Conservation (phyloP, 352 stramenopile species). For the Phytophthora citricola region DNA sequence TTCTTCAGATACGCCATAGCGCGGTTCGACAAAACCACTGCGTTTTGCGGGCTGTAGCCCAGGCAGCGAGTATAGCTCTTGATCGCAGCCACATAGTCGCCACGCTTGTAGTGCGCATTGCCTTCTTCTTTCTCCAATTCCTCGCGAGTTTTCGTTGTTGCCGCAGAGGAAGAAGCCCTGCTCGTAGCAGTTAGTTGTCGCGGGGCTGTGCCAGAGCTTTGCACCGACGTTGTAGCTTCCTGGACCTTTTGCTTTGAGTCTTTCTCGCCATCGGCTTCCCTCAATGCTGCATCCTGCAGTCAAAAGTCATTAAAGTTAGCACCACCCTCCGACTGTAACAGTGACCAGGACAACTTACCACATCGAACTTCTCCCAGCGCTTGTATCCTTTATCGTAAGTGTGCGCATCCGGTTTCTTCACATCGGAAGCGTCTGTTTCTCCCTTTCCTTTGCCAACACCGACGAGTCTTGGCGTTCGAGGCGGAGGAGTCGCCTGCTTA, state of each 20-base stretch:
- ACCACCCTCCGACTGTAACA: not conserved
- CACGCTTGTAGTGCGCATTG: slow-evolving; percentile 91
- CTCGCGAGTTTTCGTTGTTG: slow-evolving; percentile 44
- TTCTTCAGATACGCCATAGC: slow-evolving; percentile 93
- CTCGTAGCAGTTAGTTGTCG: slow-evolving; percentile 13
- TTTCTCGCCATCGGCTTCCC: slow-evolving; percentile 43
- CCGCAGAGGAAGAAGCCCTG: not conserved
- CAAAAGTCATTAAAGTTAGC: not conserved
- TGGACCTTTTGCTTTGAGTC: not conserved
- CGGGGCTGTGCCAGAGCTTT: not conserved
- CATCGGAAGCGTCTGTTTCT: not conserved
- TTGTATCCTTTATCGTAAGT: slow-evolving; percentile 92
- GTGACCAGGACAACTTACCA: slow-evolving; percentile 44
- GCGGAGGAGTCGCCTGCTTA: slow-evolving; percentile 22
- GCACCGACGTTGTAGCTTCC: not conserved
- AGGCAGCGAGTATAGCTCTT: slow-evolving; percentile 91
- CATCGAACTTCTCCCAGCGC: slow-evolving; percentile 91
- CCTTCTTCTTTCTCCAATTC: slow-evolving; percentile 90
- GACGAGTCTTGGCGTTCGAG: slow-evolving; percentile 23
- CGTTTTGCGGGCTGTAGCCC: slow-evolving; percentile 72
- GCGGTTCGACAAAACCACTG: slow-evolving; percentile 89
- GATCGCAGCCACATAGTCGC: slow-evolving; percentile 89
- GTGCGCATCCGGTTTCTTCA: slow-evolving; percentile 63
- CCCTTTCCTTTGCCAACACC: not conserved
- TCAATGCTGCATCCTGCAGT: slow-evolving; percentile 53